Conservation (phyloP, 148 eudicot genomes). For the Selenicereus undatus region DNA sequence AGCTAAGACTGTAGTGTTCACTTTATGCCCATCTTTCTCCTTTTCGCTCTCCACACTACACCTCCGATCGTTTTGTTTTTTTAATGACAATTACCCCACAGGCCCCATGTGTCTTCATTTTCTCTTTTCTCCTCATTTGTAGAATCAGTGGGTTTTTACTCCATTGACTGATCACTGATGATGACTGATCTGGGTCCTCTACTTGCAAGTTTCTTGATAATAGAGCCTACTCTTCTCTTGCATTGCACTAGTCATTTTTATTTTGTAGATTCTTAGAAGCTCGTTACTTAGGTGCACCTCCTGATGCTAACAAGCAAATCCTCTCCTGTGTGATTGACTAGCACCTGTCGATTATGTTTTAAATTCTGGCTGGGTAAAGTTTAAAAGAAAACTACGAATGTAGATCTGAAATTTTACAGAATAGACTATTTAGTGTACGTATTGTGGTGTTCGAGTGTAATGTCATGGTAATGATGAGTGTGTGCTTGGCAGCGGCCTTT, state of each 20-base stretch:
- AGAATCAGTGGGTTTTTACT: no score
- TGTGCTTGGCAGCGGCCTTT: constrained; percentile 69
- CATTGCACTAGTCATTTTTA: not conserved
- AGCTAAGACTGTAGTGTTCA: not conserved
- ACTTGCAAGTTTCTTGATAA: not conserved
- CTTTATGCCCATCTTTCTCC: not conserved
- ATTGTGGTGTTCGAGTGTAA: not conserved
- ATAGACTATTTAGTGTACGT: not conserved
- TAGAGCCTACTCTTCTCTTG: not conserved
- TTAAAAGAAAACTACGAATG: not conserved
- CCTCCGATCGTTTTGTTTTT: not conserved
- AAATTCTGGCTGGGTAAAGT: not conserved
- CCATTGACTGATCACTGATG: not conserved
- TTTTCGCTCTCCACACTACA: no score
- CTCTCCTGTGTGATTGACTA: not conserved
- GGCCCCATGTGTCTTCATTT: not conserved
- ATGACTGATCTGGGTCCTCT: not conserved
- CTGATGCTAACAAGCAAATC: not conserved
- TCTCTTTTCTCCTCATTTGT: not conserved
- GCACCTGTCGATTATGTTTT: not conserved
- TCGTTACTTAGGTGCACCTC: no score
- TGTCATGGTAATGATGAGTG: constrained; percentile 1
- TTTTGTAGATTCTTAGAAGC: not conserved
- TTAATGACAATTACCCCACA: not conserved
- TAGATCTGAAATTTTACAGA: not conserved